Base-by-base conservation (phyloP, 1,139 yeast genomes). In the Sugiyamaella pinicola region DNA sequence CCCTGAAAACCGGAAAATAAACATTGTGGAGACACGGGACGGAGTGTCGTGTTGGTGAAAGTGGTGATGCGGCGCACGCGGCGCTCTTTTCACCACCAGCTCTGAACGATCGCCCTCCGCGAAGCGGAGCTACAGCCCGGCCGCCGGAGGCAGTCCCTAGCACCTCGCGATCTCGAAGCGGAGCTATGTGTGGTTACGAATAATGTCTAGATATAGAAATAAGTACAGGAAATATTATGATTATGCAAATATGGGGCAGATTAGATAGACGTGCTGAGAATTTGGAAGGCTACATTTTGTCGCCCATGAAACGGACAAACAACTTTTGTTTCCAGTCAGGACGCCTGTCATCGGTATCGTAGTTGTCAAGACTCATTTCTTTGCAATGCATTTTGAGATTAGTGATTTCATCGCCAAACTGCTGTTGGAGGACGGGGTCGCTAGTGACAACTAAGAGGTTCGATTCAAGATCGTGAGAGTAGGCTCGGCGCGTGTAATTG, bases 401-500 rank as follows among this genome's bases (percentile, higher is more conserved):
- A 15, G 79, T 78, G 38, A 89, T 74, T 69, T 91, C 99, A 0
- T 64, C 63, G 34, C 72, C 72, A 85, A 91, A 83, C 52, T 74
- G 68, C 12, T 61, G 56, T 64, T 84, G 84, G 58, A 93, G 75
- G 1, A 69, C 74, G 10, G 75, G 72, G 66, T 88, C 93, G 55
- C 75, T 79, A 1, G 98, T 91, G 22, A 90, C 73, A 2, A 91
- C 70, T 2, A 91, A 73, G 0, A 91, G 95, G 66, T 93, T 91
- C 9, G 93, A 80, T 70, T 93, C 99, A 58, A 93, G 75, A 67
- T 93, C 99, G 55, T 84, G 80, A 9, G 86, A 78, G 65, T 93
- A 93, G 0, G 98, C 91, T 56, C 99, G 77, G 59, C 86, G 82
- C 0, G 99, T 95, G 67, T 90, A 93, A 68, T 93, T 93, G 0